Percentiles rank a stretch among this genome's conserved stretches.
These are phyloP conservation scores for Trichoderma brevicompactum DNA, from an alignment of 2,329 filamentous ascomycete genomes.

Conservation along the genomic window DNA sequence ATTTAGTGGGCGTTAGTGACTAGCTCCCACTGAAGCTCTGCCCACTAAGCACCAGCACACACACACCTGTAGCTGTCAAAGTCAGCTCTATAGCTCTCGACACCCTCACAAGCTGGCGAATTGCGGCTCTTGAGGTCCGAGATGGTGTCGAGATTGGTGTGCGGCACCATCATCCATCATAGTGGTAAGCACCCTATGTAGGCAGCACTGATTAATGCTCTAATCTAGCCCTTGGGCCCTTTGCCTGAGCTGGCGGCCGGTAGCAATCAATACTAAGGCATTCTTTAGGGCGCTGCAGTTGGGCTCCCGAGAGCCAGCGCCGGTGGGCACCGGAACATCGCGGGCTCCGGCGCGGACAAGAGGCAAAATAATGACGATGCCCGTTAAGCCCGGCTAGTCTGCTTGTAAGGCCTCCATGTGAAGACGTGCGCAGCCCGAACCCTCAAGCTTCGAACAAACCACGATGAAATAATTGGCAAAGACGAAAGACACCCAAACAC, in stretches of 20 bases:
- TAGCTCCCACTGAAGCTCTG: slow-evolving; percentile 11
- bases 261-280: no score
- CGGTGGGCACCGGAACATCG: slow-evolving; percentile 29
- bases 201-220: no score
- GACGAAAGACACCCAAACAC: not conserved
- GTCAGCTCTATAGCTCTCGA: not conserved
- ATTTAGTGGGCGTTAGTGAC: slow-evolving; percentile 12
- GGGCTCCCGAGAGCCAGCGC: not conserved
- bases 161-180: no score
- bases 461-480: not conserved
- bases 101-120: not conserved
- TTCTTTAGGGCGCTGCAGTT: no score
- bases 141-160: not conserved
- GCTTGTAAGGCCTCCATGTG: slow-evolving; percentile 20
- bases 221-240: no score
- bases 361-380: not conserved
- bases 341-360: slow-evolving; percentile 23
- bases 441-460: not conserved
- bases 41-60: not conserved
- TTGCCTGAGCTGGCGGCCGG: no score
- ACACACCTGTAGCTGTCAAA: not conserved
- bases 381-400: not conserved
- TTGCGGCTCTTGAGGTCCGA: no score
- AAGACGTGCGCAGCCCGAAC: not conserved
- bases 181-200: no score